These are phyloP conservation scores for Basipetospora chlamydospora DNA, from an alignment of 2,329 filamentous ascomycete genomes.

Conservation along the genomic window DNA sequence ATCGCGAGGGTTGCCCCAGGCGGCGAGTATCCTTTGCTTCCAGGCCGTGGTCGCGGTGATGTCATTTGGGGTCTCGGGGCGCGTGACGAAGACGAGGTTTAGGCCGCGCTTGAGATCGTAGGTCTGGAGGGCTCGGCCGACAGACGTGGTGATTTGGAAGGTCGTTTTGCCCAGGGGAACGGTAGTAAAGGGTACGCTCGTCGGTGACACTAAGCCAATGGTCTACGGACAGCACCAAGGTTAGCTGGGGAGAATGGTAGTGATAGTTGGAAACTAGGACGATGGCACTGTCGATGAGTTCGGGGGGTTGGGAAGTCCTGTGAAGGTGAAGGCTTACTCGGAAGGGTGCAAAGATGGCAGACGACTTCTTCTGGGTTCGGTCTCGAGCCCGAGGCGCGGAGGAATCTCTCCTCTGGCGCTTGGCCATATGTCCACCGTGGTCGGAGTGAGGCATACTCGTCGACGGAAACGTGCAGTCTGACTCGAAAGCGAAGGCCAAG, in stretches of 20 bases:
- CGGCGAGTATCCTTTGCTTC: constrained; percentile 78
- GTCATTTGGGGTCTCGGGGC: constrained; percentile 70
- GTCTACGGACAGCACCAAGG: constrained; percentile 40
- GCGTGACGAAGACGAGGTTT: constrained; percentile 83
- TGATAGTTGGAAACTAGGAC: neutral
- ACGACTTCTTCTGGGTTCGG: constrained; percentile 34
- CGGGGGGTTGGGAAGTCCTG: neutral
- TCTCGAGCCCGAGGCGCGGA: constrained; percentile 15
- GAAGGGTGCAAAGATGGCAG: constrained; percentile 85
- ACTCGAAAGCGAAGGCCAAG: too few relatives aligned
- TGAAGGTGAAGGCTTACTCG: constrained; percentile 43
- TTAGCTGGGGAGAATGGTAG: too few relatives aligned
- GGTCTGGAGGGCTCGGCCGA: constrained; percentile 80
- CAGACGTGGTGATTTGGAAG: constrained; percentile 93
- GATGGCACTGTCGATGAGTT: constrained; percentile 1
- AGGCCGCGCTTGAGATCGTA: constrained; percentile 86
- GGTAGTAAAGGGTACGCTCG: constrained; percentile 75
- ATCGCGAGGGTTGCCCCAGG: constrained; percentile 56
- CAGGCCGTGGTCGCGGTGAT: constrained; percentile 82
- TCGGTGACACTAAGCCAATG: constrained; percentile 84
- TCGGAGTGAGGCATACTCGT: constrained; percentile 44
- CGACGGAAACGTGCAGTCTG: too few relatives aligned
- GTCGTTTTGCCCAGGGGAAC: constrained; percentile 84
- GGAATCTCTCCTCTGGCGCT: constrained; percentile 57
- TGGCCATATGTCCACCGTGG: constrained; percentile 48